Percentiles rank a stretch among this genome's conserved stretches.
Conservation (phyloP, 306 rosid species). For the Cercis canadensis region DNA sequence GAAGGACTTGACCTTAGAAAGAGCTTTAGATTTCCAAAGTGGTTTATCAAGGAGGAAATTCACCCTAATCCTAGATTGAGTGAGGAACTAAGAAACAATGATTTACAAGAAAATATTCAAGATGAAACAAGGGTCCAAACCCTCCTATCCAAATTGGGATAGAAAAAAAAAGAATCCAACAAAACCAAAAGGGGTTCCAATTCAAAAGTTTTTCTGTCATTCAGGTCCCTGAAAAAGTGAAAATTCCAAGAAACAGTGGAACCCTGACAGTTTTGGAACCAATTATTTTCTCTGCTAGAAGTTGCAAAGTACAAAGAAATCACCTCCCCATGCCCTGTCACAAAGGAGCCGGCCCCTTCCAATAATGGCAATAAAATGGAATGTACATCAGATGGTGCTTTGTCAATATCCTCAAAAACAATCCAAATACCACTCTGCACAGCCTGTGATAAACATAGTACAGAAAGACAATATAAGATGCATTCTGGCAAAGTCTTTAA, state of each 20-base stretch:
- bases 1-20: too few species aligned
- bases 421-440: slow-evolving; percentile 88
- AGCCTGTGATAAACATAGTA: slow-evolving; percentile 58
- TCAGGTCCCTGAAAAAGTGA: too few species aligned
- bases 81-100: too few species aligned
- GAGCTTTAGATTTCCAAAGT: too few species aligned
- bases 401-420: slow-evolving; percentile 89
- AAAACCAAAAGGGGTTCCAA: too few species aligned
- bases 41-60: too few species aligned
- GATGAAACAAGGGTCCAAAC: too few species aligned
- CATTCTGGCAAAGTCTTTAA: background rate
- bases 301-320: slow-evolving; percentile 21
- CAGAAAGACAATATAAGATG: slow-evolving; percentile 7
- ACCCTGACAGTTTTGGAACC: background rate
- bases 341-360: slow-evolving; percentile 70
- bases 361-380: slow-evolving; percentile 73
- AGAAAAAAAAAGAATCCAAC: too few species aligned
- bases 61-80: too few species aligned
- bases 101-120: too few species aligned
- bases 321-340: slow-evolving; percentile 89
- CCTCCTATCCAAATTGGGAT: too few species aligned
- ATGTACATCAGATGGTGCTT: slow-evolving; percentile 90
- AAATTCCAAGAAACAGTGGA: background rate
- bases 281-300: slow-evolving; percentile 6
- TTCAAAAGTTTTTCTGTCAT: too few species aligned